Base-by-base conservation (phyloP, 2,329 filamentous ascomycete species). In the Coleophoma cylindrospora region DNA sequence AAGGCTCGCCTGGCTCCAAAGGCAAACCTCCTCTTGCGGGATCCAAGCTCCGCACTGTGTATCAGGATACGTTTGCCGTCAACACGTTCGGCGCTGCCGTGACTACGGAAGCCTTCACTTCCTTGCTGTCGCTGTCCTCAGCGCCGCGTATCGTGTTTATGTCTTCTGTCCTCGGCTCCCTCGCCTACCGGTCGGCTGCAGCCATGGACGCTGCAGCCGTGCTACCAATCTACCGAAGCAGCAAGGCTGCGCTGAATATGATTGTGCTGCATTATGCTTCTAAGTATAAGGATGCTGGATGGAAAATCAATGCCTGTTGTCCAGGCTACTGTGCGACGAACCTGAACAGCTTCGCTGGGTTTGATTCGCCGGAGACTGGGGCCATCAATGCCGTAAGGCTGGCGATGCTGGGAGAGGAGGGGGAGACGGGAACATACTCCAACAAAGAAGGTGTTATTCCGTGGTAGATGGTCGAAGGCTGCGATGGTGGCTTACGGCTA, bases 301-400 rank as follows among this genome's bases (percentile, higher is more conserved):
- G 48, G 48, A 54, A 54, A 32, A 36, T 56, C 32, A 54, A 54
- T 34, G 46, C 43, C 12, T 27, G 33, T 13, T 48, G 47, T 38
- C 52, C 51, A 7, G 54, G 54, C n/a, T 49, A 48, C 37, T 17
- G 44, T 13, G 50, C 33, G 3, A 56, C 52, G n/a, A 38, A 54
- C 44, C 21, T 56, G 37, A 58, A 52, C 34, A 21, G 22, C 9
- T 52, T 49, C 27, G 21, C 11, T 15, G 50, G 47, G 5, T 33
- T 15, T 33, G 52, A 49, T 9, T 43, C 19, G 13, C 40, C 49
- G 5, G 49, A 55, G 17, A 45, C 22, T 33, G 51, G 49, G 21
- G 49, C 56, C 19, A 27, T 27, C 27, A 27, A 27, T 27, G 27
- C 27, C 6, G 27, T 27, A 27, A 27, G 27, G 4, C 27, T 27